A percentile compares a stretch with the other conserved stretches of the same genome.
Evolutionary conservation across 73 alveolate genomes (phyloP).

Genomic region (Tetrahymena thermophila): DNA sequence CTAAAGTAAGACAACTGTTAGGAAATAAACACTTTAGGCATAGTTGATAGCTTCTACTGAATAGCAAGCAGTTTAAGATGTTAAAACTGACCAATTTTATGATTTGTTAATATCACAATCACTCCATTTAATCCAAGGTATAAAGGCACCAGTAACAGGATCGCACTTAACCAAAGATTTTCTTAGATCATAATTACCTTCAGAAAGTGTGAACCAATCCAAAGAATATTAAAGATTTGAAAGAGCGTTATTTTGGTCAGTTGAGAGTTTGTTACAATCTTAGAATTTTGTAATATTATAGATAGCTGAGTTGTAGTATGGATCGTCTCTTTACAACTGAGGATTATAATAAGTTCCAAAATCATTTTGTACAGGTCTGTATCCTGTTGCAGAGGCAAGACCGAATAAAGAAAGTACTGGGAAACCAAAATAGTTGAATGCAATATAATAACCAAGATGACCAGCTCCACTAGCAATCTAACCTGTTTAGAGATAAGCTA

Average conservation of each 20-base stretch:
- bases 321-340: no score
- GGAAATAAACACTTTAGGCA: conserved; percentile 29
- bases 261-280: not conserved
- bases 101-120: not conserved
- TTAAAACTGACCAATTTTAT: not conserved
- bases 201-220: conserved; percentile 25
- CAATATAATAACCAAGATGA: conserved; percentile 63
- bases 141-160: not conserved
- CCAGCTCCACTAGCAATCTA: conserved; percentile 67
- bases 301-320: not conserved
- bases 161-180: conserved; percentile 18
- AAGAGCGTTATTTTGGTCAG: not conserved
- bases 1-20: conserved; percentile 21
- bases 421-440: conserved; percentile 86
- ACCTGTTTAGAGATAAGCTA: conserved; percentile 71
- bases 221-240: conserved; percentile 7
- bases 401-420: conserved; percentile 50
- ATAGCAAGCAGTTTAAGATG: conserved; percentile 20
- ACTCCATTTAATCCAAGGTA: not conserved
- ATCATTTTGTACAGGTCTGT: not conserved
- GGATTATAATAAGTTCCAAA: not conserved
- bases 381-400: conserved; percentile 39
- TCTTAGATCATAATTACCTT: conserved; percentile 41
- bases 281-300: conserved; percentile 9
- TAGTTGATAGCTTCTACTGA: conserved; percentile 26